phyloP scores from a whole-genome alignment of 2,329 filamentous ascomycete genomes.

The Exophiala aquamarina region DNA sequence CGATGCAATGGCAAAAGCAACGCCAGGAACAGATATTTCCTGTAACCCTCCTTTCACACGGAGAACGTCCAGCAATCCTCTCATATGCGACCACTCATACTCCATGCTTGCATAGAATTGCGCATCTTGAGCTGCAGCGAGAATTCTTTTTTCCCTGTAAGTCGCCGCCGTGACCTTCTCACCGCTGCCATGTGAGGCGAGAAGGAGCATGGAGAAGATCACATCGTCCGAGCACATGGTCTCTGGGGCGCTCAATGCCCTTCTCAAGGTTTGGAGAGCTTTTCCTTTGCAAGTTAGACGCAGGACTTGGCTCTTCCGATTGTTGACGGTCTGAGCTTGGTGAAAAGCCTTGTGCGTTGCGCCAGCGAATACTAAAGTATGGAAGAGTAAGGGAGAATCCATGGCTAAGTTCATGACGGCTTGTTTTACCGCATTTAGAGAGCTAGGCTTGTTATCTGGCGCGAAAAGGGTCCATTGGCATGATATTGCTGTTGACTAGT shows the following conservation, averaged over 20 bases:
- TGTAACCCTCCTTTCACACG: constrained; percentile 11
- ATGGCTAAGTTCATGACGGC: constrained; percentile 10
- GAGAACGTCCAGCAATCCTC: constrained; percentile 4
- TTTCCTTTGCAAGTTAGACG: constrained; percentile 5
- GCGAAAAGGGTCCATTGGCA: constrained; percentile 13
- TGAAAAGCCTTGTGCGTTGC: constrained; percentile 13
- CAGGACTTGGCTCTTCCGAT: constrained; percentile 6
- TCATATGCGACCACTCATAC: constrained; percentile 11
- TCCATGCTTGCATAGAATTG: constrained; percentile 10
- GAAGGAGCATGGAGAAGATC: constrained; percentile 8
- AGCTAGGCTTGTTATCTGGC: not conserved
- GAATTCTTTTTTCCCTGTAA: constrained; percentile 3
- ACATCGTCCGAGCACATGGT: constrained; percentile 4
- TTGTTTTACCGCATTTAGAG: constrained; percentile 2
- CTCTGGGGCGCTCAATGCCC: not conserved
- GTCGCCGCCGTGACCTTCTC: constrained; percentile 5
- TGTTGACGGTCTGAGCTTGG: constrained; percentile 5
- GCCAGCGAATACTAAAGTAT: constrained; percentile 8
- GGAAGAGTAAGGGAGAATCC: constrained; percentile 5
- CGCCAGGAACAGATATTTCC: constrained; percentile 5
- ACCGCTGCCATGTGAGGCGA: constrained; percentile 2
- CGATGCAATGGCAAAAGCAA: constrained; percentile 11
- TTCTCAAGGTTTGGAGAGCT: constrained; percentile 1
- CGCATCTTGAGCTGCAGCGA: constrained; percentile 9
- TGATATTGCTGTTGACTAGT: constrained; percentile 3